These are phyloP conservation scores for Penicillium robsamsonii DNA, from an alignment of 495 filamentous ascomycete genomes.

Conservation along the genomic window DNA sequence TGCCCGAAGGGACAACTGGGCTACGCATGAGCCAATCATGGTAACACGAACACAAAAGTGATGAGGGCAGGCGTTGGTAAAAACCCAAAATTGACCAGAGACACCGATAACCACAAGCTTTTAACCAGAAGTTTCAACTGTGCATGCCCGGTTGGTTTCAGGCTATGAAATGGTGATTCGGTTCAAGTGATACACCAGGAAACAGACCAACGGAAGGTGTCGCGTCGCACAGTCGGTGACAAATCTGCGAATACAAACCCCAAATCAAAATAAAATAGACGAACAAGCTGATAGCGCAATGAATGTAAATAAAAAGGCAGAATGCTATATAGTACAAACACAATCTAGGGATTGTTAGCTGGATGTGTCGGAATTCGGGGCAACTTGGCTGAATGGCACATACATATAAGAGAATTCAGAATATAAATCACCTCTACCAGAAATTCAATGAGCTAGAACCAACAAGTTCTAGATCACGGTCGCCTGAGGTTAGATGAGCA, in stretches of 20 bases:
- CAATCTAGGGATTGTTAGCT: constrained; percentile 10
- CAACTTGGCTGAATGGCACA: neutral
- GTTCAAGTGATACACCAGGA: neutral
- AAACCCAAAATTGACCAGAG: neutral
- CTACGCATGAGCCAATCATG: constrained; percentile 20
- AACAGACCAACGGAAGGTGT: neutral
- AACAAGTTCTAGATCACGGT: constrained; percentile 2
- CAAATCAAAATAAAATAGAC: neutral
- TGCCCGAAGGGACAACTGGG: constrained; percentile 14
- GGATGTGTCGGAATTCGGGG: neutral
- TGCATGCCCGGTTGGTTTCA: neutral
- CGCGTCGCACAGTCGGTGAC: neutral
- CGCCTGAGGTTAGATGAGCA: constrained; percentile 3
- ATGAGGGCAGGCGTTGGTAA: constrained; percentile 1
- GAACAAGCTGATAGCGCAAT: neutral
- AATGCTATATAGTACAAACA: constrained; percentile 10
- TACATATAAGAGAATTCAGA: neutral
- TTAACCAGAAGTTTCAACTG: neutral
- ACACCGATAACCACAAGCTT: neutral
- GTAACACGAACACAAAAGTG: constrained; percentile 10
- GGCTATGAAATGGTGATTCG: neutral
- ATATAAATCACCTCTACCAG: neutral
- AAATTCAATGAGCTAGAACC: neutral
- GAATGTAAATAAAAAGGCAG: constrained; percentile 1
- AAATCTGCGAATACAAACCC: neutral